phyloP scores from a whole-genome alignment of 495 filamentous ascomycete genomes.

The Annulohypoxylon stygium region DNA sequence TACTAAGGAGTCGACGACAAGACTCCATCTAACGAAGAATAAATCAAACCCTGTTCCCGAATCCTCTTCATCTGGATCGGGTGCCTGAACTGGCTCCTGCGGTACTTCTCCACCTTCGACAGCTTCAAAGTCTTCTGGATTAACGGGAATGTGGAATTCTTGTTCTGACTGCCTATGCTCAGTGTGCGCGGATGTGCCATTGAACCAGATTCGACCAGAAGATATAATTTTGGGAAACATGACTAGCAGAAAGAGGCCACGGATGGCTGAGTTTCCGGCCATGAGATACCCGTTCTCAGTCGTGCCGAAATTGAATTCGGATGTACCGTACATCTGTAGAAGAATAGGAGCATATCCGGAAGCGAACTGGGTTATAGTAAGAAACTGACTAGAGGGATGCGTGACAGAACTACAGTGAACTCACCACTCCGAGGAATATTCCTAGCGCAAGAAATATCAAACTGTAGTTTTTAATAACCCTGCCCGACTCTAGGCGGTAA shows the following conservation, averaged over 20 bases:
- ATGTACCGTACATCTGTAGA: slow-evolving; percentile 67
- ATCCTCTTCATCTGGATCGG: slow-evolving; percentile 46
- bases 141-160: slow-evolving; percentile 44
- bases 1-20: slow-evolving; percentile 65
- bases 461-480: slow-evolving; percentile 61
- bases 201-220: slow-evolving; percentile 61
- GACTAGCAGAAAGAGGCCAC: slow-evolving; percentile 66
- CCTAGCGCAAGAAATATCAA: slow-evolving; percentile 66
- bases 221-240: slow-evolving; percentile 68
- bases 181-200: slow-evolving; percentile 29
- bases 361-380: slow-evolving; percentile 54
- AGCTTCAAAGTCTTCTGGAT: slow-evolving; percentile 56
- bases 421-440: slow-evolving; percentile 67
- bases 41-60: slow-evolving; percentile 64
- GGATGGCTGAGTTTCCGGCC: slow-evolving; percentile 64
- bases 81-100: slow-evolving; percentile 56
- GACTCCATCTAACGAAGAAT: slow-evolving; percentile 65
- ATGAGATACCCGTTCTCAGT: slow-evolving; percentile 67
- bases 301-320: slow-evolving; percentile 66
- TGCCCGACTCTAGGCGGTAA: slow-evolving; percentile 58
- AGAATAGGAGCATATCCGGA: slow-evolving; percentile 67
- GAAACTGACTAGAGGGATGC: not conserved
- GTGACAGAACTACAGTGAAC: slow-evolving; percentile 17
- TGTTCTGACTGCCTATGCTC: slow-evolving; percentile 15
- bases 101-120: slow-evolving; percentile 57